phyloP scores from a whole-genome alignment of 2,329 filamentous ascomycete species.

The Aspergillus sergii region DNA sequence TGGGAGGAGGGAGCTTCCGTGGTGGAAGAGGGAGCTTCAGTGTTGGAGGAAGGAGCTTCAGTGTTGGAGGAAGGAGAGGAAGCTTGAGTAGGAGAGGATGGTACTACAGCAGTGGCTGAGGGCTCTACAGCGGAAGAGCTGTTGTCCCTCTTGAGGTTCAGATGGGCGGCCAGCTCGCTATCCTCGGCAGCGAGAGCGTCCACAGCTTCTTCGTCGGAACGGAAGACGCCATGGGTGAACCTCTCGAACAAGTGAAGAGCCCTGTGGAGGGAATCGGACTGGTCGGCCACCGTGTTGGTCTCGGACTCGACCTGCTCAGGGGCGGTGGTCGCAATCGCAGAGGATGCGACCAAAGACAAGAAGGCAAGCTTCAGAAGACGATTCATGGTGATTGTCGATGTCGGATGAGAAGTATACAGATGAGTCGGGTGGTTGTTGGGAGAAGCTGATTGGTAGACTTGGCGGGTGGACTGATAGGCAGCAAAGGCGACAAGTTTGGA shows the following conservation, averaged over 20 bases:
- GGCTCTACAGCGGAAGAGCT: constrained; percentile 12
- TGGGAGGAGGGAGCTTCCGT: neutral
- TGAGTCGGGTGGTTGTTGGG: neutral
- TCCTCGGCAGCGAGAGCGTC: constrained; percentile 65
- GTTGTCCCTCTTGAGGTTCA: constrained; percentile 8
- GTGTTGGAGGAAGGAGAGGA: constrained; percentile 5
- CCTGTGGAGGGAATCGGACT: constrained; percentile 57
- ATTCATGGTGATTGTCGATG: constrained; percentile 11
- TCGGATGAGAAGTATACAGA: neutral
- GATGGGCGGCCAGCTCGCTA: constrained; percentile 19
- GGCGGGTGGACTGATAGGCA: neutral
- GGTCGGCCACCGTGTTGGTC: constrained; percentile 14
- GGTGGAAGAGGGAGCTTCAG: neutral
- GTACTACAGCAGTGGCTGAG: constrained; percentile 5
- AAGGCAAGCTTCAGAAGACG: constrained; percentile 28
- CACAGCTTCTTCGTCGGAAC: constrained; percentile 64
- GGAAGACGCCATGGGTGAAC: constrained; percentile 70
- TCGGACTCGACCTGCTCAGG: constrained; percentile 16
- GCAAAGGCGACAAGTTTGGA: neutral
- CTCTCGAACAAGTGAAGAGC: constrained; percentile 67
- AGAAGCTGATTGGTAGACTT: neutral
- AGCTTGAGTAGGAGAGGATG: constrained; percentile 1
- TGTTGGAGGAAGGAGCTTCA: neutral
- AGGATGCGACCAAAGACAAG: constrained; percentile 29
- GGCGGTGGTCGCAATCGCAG: constrained; percentile 27